phyloP scores from a whole-genome alignment of 768 basidiomycete genomes.

The Tricholoma saponaceum region DNA sequence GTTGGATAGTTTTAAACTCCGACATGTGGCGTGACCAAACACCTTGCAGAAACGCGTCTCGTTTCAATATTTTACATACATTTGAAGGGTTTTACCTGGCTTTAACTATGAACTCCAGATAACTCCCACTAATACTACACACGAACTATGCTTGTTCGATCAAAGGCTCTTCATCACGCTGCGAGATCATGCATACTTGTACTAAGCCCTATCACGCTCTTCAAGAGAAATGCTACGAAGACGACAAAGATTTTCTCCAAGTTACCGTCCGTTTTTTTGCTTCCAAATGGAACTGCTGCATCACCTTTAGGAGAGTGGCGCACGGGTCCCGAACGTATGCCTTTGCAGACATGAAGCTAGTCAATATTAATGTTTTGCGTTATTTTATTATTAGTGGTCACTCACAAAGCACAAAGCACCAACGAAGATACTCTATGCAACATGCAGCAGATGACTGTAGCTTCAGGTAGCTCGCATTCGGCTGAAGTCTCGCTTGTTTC shows the following conservation, averaged over 20 bases:
- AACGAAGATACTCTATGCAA: background rate
- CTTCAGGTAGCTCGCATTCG: too few species aligned
- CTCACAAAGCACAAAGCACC: slow-evolving; percentile 1
- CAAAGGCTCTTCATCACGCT: background rate
- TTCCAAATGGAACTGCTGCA: slow-evolving; percentile 40
- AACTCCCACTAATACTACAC: background rate
- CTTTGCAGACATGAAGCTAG: background rate
- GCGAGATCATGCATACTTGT: background rate
- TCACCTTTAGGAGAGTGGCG: slow-evolving; percentile 40
- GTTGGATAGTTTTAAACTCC: slow-evolving; percentile 37
- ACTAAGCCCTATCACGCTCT: background rate
- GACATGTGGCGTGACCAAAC: slow-evolving; percentile 24
- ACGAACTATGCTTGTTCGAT: slow-evolving; percentile 8
- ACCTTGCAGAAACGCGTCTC: slow-evolving; percentile 21
- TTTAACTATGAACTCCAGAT: slow-evolving; percentile 1
- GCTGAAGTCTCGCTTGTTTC: background rate
- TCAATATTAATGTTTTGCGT: background rate
- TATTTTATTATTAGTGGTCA: background rate
- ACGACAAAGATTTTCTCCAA: slow-evolving; percentile 55
- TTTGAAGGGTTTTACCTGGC: background rate
- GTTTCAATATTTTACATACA: background rate
- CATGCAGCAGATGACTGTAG: background rate
- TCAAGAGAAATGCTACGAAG: slow-evolving; percentile 10
- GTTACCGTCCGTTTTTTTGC: slow-evolving; percentile 45
- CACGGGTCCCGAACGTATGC: slow-evolving; percentile 22